These are phyloP conservation scores for Colletotrichum zoysiae DNA, from an alignment of 2,329 filamentous ascomycete species.

Conservation along the genomic window DNA sequence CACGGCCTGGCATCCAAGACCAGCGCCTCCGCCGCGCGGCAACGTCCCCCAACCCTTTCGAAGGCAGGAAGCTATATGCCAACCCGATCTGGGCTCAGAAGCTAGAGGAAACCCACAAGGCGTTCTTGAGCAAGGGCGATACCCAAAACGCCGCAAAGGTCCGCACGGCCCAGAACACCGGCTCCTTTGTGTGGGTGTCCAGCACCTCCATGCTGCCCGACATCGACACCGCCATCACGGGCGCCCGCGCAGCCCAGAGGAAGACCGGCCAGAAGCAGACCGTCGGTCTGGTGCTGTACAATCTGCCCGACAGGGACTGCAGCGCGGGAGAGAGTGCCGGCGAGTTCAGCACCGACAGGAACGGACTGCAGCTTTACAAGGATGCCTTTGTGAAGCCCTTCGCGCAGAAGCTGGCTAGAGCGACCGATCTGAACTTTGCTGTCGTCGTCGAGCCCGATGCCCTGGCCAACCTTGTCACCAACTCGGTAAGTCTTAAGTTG, in stretches of 20 bases:
- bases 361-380: slow-evolving; percentile 57
- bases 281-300: slow-evolving; percentile 59
- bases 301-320: slow-evolving; percentile 61
- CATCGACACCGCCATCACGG: slow-evolving; percentile 56
- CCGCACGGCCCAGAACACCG: slow-evolving; percentile 53
- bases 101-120: slow-evolving; percentile 53
- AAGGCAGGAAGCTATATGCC: slow-evolving; percentile 60
- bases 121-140: slow-evolving; percentile 54
- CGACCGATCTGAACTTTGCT: slow-evolving; percentile 56
- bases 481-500: slow-evolving; percentile 44
- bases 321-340: slow-evolving; percentile 57
- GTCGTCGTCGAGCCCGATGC: slow-evolving; percentile 60
- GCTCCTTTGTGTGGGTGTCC: slow-evolving; percentile 60
- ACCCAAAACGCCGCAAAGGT: slow-evolving; percentile 53
- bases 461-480: slow-evolving; percentile 58
- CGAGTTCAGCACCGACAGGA: slow-evolving; percentile 53
- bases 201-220: slow-evolving; percentile 51
- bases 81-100: slow-evolving; percentile 59
- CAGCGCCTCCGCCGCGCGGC: slow-evolving; percentile 28
- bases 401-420: slow-evolving; percentile 52
- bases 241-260: slow-evolving; percentile 53
- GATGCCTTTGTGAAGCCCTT: slow-evolving; percentile 55
- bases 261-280: slow-evolving; percentile 54
- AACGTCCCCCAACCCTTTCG: slow-evolving; percentile 56
- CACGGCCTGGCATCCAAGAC: slow-evolving; percentile 19